phyloP scores from a whole-genome alignment of 306 rosid genomes.

The Sechiopsis laciniata region DNA sequence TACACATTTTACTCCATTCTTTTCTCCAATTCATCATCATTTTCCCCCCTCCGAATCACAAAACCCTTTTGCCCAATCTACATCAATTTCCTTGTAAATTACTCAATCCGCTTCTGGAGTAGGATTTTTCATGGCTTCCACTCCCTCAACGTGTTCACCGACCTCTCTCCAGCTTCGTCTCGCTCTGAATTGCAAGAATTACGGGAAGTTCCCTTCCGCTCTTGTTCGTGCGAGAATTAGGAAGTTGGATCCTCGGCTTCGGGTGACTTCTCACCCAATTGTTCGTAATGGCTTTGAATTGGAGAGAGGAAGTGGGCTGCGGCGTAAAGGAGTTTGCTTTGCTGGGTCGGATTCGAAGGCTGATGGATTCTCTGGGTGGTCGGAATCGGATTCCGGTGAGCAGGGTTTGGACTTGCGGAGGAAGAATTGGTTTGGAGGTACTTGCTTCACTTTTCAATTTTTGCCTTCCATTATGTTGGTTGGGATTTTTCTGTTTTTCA shows the following conservation, averaged over 20 bases:
- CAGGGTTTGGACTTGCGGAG: slow-evolving; percentile 30
- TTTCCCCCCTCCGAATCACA: background rate
- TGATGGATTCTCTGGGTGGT: slow-evolving; percentile 83
- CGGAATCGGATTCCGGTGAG: slow-evolving; percentile 38
- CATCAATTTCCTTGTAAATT: slow-evolving; percentile 6
- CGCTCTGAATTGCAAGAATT: slow-evolving; percentile 43
- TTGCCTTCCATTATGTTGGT: background rate
- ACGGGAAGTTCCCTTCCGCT: slow-evolving; percentile 33
- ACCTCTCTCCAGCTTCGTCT: slow-evolving; percentile 88
- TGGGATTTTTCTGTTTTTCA: background rate
- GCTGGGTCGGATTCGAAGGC: slow-evolving; percentile 32
- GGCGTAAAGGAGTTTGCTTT: slow-evolving; percentile 28
- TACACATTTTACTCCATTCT: background rate
- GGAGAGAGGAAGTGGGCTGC: slow-evolving; percentile 25
- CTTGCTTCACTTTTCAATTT: slow-evolving; percentile 29
- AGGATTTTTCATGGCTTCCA: slow-evolving; percentile 45
- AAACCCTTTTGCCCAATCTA: background rate
- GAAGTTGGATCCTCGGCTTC: slow-evolving; percentile 39
- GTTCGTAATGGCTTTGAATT: slow-evolving; percentile 27
- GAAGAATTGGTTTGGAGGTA: slow-evolving; percentile 58
- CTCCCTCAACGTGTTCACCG: slow-evolving; percentile 55
- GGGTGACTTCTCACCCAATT: slow-evolving; percentile 30
- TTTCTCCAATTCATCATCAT: slow-evolving; percentile 13
- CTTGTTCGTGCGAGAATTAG: slow-evolving; percentile 32
- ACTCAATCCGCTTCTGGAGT: slow-evolving; percentile 12